phyloP scores from a whole-genome alignment of 192 early-diverging fungal species.

The Podila horticola region DNA sequence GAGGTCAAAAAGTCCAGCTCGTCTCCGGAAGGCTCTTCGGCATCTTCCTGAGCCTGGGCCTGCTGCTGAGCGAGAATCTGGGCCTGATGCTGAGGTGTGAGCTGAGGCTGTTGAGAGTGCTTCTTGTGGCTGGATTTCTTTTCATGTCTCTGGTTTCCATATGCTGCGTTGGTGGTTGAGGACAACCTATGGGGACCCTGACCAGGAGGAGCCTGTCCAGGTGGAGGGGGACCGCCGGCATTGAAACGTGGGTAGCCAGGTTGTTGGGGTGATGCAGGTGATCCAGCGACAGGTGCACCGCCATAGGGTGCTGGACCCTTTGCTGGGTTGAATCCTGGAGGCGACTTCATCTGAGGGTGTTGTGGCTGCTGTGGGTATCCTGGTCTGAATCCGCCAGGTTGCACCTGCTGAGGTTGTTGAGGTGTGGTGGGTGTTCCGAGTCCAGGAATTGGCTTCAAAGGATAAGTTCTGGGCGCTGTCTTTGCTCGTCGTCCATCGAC shows the following conservation, averaged over 20 bases:
- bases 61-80: conserved; percentile 35
- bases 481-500: conserved; percentile 44
- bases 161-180: conserved; percentile 16
- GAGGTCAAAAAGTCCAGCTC: conserved; percentile 68
- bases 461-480: conserved; percentile 37
- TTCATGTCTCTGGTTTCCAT: conserved; percentile 40
- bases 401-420: conserved; percentile 7
- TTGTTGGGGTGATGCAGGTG: conserved; percentile 38
- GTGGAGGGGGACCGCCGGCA: conserved; percentile 3
- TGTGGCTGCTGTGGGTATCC: conserved; percentile 5
- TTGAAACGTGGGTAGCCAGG: neutral
- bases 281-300: conserved; percentile 8
- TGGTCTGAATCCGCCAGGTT: conserved; percentile 4
- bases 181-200: conserved; percentile 28
- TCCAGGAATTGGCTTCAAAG: conserved; percentile 31
- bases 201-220: conserved; percentile 4
- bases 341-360: conserved; percentile 15
- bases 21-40: conserved; percentile 70
- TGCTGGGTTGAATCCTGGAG: conserved; percentile 19
- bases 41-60: conserved; percentile 56
- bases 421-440: neutral
- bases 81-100: conserved; percentile 36
- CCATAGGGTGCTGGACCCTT: conserved; percentile 17
- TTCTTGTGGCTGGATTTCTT: conserved; percentile 49
- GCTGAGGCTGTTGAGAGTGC: conserved; percentile 33